Evolutionary conservation across 192 early-diverging fungal species (phyloP), one percentile per base, ranked within the genome.

Genomic region (Haplosporangium gracile): DNA sequence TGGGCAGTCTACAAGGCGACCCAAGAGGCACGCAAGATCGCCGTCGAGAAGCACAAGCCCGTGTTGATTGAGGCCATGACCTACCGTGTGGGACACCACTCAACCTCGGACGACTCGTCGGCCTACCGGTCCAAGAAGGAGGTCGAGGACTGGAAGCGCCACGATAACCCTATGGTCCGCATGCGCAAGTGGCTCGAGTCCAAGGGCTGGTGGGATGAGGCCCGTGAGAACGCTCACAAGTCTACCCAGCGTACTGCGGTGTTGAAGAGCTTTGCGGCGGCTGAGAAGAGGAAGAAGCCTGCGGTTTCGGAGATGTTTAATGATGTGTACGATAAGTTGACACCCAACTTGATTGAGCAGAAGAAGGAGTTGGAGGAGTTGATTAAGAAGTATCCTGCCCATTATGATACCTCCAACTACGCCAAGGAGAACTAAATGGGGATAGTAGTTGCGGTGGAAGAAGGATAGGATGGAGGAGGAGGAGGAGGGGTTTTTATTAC

Each of bases 51-150:
- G 78, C 91, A 95, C 85, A 93, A 93, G 77, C 98, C 98, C 2
- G 96, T 99, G 1, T 91, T 99, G 49, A 96, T 99, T 57, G 98
- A 99, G 89, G 96, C 98, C 26, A 95, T 99, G 95, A 97, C 98
- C 5, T 99, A 99, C 89, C 98, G 98, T 71, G 93, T 99, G 68
- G 94, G 97, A 13, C 98, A 99, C 87, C 98, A 99, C 91, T 96
- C 95, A 80, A 99, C 98, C 7, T 98, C 97, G 1, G 98, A 99
- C 88, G 98, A 99, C 88, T 98, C 98, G 20, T 95, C 96, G 5
- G 97, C 97, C 29, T 99, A 99, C 87, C 93, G 98, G 42, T 93
- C 96, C 63, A 96, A 96, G 83, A 94, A 92, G 86, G 98, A 99
- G 86, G 97, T 98, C 8, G 94, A 96, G 75, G 93, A 95, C 74